phyloP scores from a whole-genome alignment of 2,329 filamentous ascomycete genomes.

The Blastomyces emzantsi region DNA sequence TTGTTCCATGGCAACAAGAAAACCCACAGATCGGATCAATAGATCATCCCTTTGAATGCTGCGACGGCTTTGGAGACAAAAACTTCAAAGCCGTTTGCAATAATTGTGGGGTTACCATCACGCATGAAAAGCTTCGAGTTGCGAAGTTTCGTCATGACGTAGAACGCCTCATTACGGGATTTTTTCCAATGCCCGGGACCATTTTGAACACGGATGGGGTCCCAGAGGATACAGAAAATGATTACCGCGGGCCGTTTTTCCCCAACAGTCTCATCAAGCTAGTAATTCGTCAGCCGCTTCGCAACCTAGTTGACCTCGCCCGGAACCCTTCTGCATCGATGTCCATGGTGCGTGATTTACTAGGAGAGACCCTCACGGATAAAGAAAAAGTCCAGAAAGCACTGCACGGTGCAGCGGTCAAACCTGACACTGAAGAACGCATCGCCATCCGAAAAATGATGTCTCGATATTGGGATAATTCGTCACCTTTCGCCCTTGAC shows the following conservation, averaged over 20 bases:
- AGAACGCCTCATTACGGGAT: constrained; percentile 37
- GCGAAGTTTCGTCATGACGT: constrained; percentile 54
- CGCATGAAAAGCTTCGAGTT: constrained; percentile 52
- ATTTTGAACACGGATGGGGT: constrained; percentile 49
- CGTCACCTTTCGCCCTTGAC: constrained; percentile 32
- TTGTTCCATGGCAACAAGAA: constrained; percentile 52
- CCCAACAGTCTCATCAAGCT: constrained; percentile 50
- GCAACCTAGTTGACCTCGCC: constrained; percentile 31
- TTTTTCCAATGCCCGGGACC: constrained; percentile 58
- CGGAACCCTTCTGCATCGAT: constrained; percentile 37
- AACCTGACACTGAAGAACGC: constrained; percentile 18
- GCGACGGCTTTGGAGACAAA: constrained; percentile 30
- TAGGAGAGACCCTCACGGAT: constrained; percentile 42
- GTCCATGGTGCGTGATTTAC: constrained; percentile 41
- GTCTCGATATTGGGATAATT: constrained; percentile 38
- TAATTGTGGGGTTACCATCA: constrained; percentile 43
- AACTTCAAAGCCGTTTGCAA: constrained; percentile 45
- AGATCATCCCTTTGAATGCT: constrained; percentile 22
- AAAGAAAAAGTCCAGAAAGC: constrained; percentile 33
- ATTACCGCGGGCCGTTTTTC: constrained; percentile 35
- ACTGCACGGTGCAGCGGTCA: constrained; percentile 23
- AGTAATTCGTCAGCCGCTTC: constrained; percentile 38
- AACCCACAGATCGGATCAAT: constrained; percentile 16
- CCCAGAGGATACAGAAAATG: constrained; percentile 28
- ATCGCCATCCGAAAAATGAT: constrained; percentile 35